Evolutionary conservation across 2,329 filamentous ascomycete genomes (phyloP), one percentile per base, ranked within the genome.

Genomic region (Fusarium denticulatum): DNA sequence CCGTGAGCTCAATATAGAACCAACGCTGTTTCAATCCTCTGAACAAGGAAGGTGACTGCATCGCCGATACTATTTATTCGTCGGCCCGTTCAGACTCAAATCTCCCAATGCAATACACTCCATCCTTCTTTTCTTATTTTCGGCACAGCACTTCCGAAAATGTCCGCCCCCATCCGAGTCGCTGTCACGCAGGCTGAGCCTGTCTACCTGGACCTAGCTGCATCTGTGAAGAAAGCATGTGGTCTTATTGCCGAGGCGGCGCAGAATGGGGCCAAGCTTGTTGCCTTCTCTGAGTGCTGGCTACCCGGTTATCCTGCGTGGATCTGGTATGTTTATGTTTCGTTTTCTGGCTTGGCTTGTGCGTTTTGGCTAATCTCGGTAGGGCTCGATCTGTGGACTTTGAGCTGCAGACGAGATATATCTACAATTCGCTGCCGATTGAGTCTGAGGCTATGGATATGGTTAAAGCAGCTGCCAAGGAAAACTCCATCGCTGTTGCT

Each of bases 211-310:
- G 73, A 79, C 37, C 59, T 78, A 2, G 63, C 66, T 6, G 72
- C 55, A 18, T 72, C 76, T 16, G 64, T 79, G n/a, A 65, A 74
- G n/a, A 79, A 79, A 40, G 66, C 73, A 24, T 75, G 71, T 57
- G 45, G 24, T 14, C 77, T 79, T 36, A 72, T 79, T 40, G 66
- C 66, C 26, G 76, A 79, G 49, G 77, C 77, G 9, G 71, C 77
- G 8, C 34, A 67, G 5, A 85, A 88, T 60, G 87, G 86, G 5
- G 88, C 88, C 1, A 83, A 88, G 56, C 81, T 92, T 5, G 77
- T 92, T 15, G 83, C 85, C 0, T 89, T 89, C 64, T 85, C 88
- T 3, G 87, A 89, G 69, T 83, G 83, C 32, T 89, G 85, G 84
- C 83, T 89, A 30, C 86, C 87, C 0, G 87, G 87, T 1, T 89